These are phyloP conservation scores for Neurospora sp. DNA, from an alignment of 495 filamentous ascomycete species.

Conservation along the genomic window DNA sequence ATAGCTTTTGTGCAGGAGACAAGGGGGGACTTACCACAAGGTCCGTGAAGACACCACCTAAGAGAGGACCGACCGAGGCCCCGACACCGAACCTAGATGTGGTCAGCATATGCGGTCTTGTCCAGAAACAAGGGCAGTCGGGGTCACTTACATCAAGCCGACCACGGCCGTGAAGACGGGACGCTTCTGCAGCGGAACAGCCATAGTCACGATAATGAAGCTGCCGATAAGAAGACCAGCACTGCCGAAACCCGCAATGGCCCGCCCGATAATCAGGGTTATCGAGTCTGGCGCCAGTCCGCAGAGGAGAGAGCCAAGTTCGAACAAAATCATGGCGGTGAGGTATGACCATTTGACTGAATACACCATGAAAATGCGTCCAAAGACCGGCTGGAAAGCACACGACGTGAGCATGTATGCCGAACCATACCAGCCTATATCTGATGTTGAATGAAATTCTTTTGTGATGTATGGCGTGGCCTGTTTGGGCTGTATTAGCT, in stretches of 20 bases:
- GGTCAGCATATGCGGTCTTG: conserved; percentile 32
- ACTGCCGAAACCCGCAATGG: conserved; percentile 45
- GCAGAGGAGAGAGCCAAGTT: conserved; percentile 46
- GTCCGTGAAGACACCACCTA: conserved; percentile 48
- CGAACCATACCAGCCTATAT: conserved; percentile 49
- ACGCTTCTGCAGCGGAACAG: conserved; percentile 35
- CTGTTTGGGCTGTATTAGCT: conserved; percentile 1
- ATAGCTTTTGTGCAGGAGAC: not conserved
- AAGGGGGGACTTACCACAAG: conserved; percentile 11
- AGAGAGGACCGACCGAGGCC: conserved; percentile 28
- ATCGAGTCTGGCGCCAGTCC: conserved; percentile 42
- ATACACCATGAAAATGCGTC: conserved; percentile 40
- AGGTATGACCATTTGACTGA: conserved; percentile 35
- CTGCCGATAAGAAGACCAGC: conserved; percentile 30
- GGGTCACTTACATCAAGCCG: conserved; percentile 14
- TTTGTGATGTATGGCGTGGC: conserved; percentile 29
- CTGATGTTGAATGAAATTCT: conserved; percentile 34
- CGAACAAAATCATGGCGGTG: conserved; percentile 33
- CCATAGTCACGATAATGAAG: conserved; percentile 41
- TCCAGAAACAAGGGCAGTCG: not conserved
- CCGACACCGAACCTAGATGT: conserved; percentile 27
- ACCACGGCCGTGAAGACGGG: conserved; percentile 33
- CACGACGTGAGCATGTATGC: conserved; percentile 41
- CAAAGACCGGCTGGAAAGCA: conserved; percentile 38
- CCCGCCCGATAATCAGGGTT: conserved; percentile 47